Conservation (phyloP, 108 stramenopile species). For the Nitzschia palea region DNA sequence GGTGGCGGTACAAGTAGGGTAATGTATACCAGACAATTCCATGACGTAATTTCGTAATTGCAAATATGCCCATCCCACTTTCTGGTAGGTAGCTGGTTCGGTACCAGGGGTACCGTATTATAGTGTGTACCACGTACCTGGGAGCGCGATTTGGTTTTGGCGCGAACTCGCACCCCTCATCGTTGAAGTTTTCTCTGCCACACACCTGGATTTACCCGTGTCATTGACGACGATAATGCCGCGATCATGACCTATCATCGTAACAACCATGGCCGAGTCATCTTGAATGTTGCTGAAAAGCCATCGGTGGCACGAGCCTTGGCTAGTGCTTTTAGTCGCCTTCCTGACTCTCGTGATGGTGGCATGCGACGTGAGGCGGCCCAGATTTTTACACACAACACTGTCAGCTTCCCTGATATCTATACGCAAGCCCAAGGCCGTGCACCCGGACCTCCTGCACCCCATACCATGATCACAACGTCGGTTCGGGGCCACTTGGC, state of each 20-base stretch:
- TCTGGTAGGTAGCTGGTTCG: no score
- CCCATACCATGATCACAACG: conserved; percentile 88
- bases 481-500: conserved; percentile 87
- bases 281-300: conserved; percentile 98
- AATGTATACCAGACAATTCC: no score
- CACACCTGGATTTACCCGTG: no score
- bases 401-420: conserved; percentile 72
- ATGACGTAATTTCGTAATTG: no score
- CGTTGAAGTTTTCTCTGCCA: no score
- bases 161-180: no score
- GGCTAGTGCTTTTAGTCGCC: conserved; percentile 68
- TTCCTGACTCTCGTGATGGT: conserved; percentile 48
- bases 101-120: no score
- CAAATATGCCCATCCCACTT: no score
- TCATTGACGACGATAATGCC: no score
- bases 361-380: conserved; percentile 45
- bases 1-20: no score
- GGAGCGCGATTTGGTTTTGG: no score
- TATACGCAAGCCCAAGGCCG: conserved; percentile 51
- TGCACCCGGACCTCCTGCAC: neutral
- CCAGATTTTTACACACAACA: conserved; percentile 75
- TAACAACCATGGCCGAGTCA: conserved; percentile 14
- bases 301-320: conserved; percentile 93
- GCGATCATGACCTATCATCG: neutral
- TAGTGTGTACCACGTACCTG: no score